Percentiles rank a stretch among this genome's conserved stretches.
Conservation (phyloP, 306 rosid species). For the Cicer cuneatum region DNA sequence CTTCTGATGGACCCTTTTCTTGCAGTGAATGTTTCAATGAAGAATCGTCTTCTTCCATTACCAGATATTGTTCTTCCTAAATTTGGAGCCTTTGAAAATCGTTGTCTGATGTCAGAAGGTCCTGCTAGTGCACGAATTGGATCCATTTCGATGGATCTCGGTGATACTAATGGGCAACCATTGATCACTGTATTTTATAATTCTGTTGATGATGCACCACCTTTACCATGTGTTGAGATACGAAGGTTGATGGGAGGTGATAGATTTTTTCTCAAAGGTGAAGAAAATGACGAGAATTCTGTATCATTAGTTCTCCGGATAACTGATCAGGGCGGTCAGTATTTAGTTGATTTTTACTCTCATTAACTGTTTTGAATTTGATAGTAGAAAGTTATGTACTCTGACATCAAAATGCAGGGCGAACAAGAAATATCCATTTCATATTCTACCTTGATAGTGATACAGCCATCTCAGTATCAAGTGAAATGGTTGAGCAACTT, state of each 20-base stretch:
- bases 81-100: constrained; percentile 30
- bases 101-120: constrained; percentile 36
- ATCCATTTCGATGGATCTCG: constrained; percentile 29
- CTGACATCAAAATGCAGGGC: constrained; percentile 27
- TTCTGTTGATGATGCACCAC: constrained; percentile 11
- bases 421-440: constrained; percentile 34
- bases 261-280: constrained; percentile 33
- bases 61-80: constrained; percentile 34
- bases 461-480: constrained; percentile 30
- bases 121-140: constrained; percentile 38
- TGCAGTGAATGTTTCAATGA: constrained; percentile 10
- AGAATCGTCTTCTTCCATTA: constrained; percentile 27
- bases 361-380: neutral
- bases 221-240: constrained; percentile 33
- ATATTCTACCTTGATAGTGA: constrained; percentile 27
- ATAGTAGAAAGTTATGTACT: neutral
- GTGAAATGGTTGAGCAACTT: constrained; percentile 36
- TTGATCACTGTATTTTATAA: constrained; percentile 27
- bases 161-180: constrained; percentile 18
- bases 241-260: constrained; percentile 32
- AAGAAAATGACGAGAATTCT: constrained; percentile 15
- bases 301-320: constrained; percentile 33
- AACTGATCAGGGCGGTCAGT: constrained; percentile 26
- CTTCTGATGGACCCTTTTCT: constrained; percentile 49
- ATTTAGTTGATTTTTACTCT: constrained; percentile 10